Percentiles rank a stretch among this genome's conserved stretches.
Evolutionary conservation across 306 rosid species (phyloP).

Genomic region (Trifolium fragiferum): DNA sequence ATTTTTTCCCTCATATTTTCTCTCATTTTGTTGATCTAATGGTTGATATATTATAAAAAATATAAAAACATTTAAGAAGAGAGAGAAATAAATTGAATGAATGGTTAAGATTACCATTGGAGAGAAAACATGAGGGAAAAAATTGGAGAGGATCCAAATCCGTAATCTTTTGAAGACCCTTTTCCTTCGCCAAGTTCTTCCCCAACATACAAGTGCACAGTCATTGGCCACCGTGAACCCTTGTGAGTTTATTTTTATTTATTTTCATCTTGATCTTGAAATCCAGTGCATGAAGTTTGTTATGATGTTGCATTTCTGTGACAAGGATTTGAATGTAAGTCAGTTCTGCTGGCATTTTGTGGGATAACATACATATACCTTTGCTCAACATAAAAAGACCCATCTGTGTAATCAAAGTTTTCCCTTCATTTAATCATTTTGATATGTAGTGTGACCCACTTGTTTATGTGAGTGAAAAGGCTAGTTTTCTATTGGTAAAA

Average conservation of each 20-base stretch:
- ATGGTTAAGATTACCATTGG: no score
- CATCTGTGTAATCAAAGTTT: not conserved
- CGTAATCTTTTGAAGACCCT: not conserved
- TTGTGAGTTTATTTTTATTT: not conserved
- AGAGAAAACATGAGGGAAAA: no score
- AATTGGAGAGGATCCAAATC: no score
- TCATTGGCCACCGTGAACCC: not conserved
- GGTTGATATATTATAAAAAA: no score
- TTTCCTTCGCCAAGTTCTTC: not conserved
- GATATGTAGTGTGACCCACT: not conserved
- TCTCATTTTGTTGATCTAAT: no score
- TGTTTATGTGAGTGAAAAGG: not conserved
- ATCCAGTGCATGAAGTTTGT: not conserved
- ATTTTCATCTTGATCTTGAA: not conserved
- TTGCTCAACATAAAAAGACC: not conserved
- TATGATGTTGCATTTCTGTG: not conserved
- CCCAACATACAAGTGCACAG: not conserved
- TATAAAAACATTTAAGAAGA: no score
- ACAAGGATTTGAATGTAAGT: not conserved
- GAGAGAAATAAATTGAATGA: no score
- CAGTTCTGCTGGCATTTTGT: not conserved
- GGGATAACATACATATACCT: not conserved
- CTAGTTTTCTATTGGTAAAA: not conserved
- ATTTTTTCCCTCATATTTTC: no score
- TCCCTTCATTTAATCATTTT: not conserved